Base-by-base conservation (phyloP, 1,284 basidiomycete species). In the Fomitopsis pinicola region DNA sequence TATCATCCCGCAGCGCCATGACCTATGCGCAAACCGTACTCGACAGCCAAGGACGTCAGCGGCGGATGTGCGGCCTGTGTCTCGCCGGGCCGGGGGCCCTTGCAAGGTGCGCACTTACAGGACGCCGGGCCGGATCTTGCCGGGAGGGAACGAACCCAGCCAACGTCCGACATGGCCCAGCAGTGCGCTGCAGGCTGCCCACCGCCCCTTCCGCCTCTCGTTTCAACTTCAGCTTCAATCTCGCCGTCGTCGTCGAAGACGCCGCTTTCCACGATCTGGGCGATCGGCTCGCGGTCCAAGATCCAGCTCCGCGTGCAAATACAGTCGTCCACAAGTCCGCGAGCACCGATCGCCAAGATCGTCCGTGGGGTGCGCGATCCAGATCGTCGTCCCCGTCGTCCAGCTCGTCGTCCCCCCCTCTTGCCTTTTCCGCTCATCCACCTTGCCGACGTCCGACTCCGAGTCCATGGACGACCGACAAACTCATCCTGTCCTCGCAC, bases 151-250 rank as follows among this genome's bases (percentile, higher is more conserved):
- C 19, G 36, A 54, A 54, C 52, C 52, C 52, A 54, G 52, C 36
- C 52, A 36, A 36, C 36, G 35, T 54, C 52, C 52, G 52, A 54
- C 52, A 38, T 36, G 28, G 28, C 30, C 50, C 50, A 33, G 50
- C 50, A 33, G 50, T 28, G 50, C 50, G 17, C 44, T 14, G 28
- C 35, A 15, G 30, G 15, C 50, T 19, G 30, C 50, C 33, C 50
- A 28, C 33, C 50, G 50, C 52, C 35, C 36, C 52, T n/a, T 40
- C 35, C n/a, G 52, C 52, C 52, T 19, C n/a, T 40, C 52, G 52
- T 38, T 54, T 54, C 52, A 54, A 54, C 52, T 54, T 54, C 3
- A 54, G 52, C 52, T 54, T 54, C 35, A 54, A 54, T 54, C 52
- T 38, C n/a, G 52, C 19, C 52, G 52, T 54, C 52, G 52, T 54